phyloP scores from a whole-genome alignment of 202 grass and related monocot genomes.

The Setaria viridis region DNA sequence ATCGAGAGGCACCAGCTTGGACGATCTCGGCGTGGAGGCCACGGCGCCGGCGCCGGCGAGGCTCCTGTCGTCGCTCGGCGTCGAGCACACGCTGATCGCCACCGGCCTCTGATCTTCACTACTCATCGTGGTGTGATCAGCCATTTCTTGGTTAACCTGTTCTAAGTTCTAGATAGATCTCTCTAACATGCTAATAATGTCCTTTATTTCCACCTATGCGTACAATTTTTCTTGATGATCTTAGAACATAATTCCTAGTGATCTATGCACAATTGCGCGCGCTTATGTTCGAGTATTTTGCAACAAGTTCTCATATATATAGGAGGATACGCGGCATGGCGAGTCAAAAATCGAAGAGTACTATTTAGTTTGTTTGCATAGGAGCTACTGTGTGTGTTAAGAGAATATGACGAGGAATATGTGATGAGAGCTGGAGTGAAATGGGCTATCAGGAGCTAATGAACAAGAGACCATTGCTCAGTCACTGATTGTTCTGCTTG shows the following conservation, averaged over 20 bases:
- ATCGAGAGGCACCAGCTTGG: neutral
- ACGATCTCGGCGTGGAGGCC: neutral
- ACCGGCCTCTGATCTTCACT: conserved; percentile 39
- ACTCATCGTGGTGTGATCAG: neutral
- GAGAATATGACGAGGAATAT: conserved; percentile 36
- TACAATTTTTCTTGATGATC: neutral
- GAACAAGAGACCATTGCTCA: neutral
- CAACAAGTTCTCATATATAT: neutral
- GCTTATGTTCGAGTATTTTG: neutral
- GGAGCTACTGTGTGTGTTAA: neutral
- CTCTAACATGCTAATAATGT: neutral
- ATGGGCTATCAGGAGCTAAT: neutral
- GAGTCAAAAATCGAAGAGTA: neutral
- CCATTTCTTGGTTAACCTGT: neutral
- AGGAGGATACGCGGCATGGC: neutral
- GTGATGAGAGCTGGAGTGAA: neutral
- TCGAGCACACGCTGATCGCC: conserved; percentile 36
- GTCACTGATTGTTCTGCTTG: neutral
- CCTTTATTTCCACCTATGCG: neutral
- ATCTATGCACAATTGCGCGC: neutral
- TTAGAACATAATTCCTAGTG: neutral
- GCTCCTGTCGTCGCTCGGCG: conserved; percentile 29
- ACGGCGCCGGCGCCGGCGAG: neutral
- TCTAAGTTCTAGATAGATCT: neutral
- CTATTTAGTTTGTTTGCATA: neutral